Conservation (phyloP, 1,284 basidiomycete species). For the Trichosporon asahii region DNA sequence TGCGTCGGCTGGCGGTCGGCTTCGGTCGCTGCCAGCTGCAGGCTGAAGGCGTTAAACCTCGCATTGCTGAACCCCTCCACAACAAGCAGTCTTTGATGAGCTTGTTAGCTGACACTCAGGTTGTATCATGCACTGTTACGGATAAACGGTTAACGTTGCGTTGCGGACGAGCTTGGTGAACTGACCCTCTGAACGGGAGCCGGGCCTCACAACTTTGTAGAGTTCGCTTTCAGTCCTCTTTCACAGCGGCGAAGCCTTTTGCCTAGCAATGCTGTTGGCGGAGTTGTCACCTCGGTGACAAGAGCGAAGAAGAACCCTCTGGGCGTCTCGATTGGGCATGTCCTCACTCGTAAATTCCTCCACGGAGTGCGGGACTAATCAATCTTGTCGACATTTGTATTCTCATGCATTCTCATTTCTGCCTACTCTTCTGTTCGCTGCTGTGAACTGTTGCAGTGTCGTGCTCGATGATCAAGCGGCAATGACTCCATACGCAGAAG, state of each 20-base stretch:
- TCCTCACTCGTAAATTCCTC: conserved; percentile 34
- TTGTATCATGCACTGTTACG: background rate
- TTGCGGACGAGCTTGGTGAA: background rate
- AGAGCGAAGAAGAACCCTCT: conserved; percentile 8
- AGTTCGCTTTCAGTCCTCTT: conserved; percentile 39
- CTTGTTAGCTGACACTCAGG: background rate
- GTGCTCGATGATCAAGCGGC: background rate
- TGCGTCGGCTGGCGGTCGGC: background rate
- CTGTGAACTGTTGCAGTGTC: background rate
- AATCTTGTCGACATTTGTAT: conserved; percentile 38
- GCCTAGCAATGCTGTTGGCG: conserved; percentile 32
- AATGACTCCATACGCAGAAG: no score
- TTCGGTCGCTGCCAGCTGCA: conserved; percentile 14
- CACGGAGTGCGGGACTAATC: conserved; percentile 44
- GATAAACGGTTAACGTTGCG: background rate
- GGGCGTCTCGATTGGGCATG: conserved; percentile 43
- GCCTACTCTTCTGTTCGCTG: background rate
- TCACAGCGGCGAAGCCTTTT: conserved; percentile 37
- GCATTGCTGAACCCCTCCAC: conserved; percentile 33
- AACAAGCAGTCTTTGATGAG: background rate
- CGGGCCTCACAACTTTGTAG: background rate
- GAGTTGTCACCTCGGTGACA: conserved; percentile 19
- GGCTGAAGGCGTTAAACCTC: conserved; percentile 34
- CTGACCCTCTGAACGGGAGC: background rate
- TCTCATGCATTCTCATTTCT: conserved; percentile 7